Conservation (phyloP, 768 basidiomycete species). For the Lanmaoa pseudosensibilis region DNA sequence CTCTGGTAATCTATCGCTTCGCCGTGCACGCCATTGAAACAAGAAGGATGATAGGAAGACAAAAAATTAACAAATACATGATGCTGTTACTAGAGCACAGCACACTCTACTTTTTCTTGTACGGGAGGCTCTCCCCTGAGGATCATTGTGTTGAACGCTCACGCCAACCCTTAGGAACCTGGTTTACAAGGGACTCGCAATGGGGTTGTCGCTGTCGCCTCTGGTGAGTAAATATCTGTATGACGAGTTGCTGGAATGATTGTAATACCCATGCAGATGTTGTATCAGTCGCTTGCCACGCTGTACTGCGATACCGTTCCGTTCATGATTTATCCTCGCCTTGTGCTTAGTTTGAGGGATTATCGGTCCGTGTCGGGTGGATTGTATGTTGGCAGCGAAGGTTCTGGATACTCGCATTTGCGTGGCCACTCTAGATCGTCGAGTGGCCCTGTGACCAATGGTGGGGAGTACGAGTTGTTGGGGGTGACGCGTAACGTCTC, state of each 20-base stretch:
- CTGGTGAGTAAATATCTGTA: not conserved
- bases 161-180: constrained; percentile 1
- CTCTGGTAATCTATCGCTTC: constrained; percentile 10
- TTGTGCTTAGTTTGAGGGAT: constrained; percentile 5
- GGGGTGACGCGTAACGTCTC: not conserved
- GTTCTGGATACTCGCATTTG: not conserved
- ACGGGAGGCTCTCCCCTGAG: not conserved
- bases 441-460: not conserved
- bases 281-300: not conserved
- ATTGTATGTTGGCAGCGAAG: not conserved
- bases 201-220: not conserved
- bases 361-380: not conserved
- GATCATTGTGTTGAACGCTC: not conserved
- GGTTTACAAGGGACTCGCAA: not conserved
- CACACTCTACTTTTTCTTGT: constrained; percentile 15
- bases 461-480: not conserved
- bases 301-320: constrained; percentile 1
- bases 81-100: constrained; percentile 8
- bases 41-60: not conserved
- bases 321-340: constrained; percentile 7
- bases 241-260: too few species aligned
- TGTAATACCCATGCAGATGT: not conserved
- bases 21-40: constrained; percentile 1
- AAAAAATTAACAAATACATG: constrained; percentile 11
- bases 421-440: not conserved